Evolutionary conservation across 2,329 filamentous ascomycete genomes (phyloP), one percentile per base, ranked within the genome.

Genomic region (Pseudonectria foliicola): DNA sequence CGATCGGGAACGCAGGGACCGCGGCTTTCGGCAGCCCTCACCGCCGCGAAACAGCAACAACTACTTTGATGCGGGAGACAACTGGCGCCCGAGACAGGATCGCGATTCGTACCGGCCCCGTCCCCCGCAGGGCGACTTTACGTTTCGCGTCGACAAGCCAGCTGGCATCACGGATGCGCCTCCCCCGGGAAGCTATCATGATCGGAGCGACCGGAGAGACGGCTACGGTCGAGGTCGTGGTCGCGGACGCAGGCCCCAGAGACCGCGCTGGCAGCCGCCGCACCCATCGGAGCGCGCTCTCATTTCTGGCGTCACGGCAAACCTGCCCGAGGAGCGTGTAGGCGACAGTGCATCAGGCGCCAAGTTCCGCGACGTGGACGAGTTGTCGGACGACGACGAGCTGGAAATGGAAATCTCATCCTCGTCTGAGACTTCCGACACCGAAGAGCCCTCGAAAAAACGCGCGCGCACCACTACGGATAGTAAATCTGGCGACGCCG

Each of bases 341-440:
- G 66, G 65, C 10, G 63, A 71, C 37, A 57, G 52, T 6, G 59
- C 65, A 3, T 63, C 56, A 2, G 63, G 64, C 6, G 66, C 66
- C 10, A 77, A 70, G 29, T 82, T 73, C 48, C 66, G 68, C 33
- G 55, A 71, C 25, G 32, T 78, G 5, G 71, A 77, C 24, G 70
- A 79, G 12, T 57, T 81, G 16, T 79, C 76, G 0, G 76, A 81
- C 44, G 77, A 76, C 42, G 73, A 75, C 31, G 77, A 81, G 54
- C 67, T 75, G 11, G 76, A 70, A 3, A 81, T 81, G 76, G 76
- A 80, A 29, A 73, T 79, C 6, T 80, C 76, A 6, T 57, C 54
- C 2, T 42, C 38, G 8, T 52, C 53, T 11, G 51, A 52, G 10
- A 40, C 40, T 4, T 47, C 44, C 3, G 48, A 52, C 3, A 33